Evolutionary conservation across 2,329 filamentous ascomycete genomes (phyloP).

Genomic region (Hypoxylon sp.): DNA sequence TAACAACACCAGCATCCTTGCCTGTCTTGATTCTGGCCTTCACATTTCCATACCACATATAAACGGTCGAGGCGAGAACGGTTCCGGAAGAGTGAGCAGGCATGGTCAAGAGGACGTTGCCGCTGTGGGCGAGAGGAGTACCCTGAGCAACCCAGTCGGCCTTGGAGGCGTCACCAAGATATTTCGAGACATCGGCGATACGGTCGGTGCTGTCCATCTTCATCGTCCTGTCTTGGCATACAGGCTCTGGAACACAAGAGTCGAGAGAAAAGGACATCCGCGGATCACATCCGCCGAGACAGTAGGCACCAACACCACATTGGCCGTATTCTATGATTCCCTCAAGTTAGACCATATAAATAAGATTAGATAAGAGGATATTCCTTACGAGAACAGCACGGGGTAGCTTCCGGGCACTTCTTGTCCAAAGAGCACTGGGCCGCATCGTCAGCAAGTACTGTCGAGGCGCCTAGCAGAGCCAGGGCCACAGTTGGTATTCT

Average conservation of each 20-base stretch:
- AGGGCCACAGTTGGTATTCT: constrained; percentile 55
- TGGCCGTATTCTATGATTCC: constrained; percentile 82
- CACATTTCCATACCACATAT: constrained; percentile 98
- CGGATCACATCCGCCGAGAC: constrained; percentile 94
- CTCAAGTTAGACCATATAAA: constrained; percentile 21
- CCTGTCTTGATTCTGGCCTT: constrained; percentile 88
- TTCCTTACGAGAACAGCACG: constrained; percentile 84
- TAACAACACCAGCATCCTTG: constrained; percentile 90
- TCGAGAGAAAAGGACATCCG: constrained; percentile 85
- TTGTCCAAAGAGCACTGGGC: constrained; percentile 64
- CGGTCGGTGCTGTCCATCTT: constrained; percentile 80
- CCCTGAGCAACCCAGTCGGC: constrained; percentile 93
- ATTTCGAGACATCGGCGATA: constrained; percentile 80
- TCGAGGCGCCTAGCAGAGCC: constrained; percentile 58
- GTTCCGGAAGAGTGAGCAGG: constrained; percentile 87
- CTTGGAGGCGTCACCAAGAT: constrained; percentile 85
- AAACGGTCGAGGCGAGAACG: constrained; percentile 84
- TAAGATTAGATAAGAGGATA: background rate
- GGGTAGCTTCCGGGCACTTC: constrained; percentile 79
- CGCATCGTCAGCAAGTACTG: constrained; percentile 55
- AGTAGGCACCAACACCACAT: constrained; percentile 95
- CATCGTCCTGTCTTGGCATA: constrained; percentile 83
- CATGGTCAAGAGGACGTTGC: constrained; percentile 89
- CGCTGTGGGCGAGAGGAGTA: constrained; percentile 76
- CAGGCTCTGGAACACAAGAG: constrained; percentile 86